These are phyloP conservation scores for Cystobasidium slooffiae DNA, from an alignment of 1,284 basidiomycete species.

Conservation along the genomic window DNA sequence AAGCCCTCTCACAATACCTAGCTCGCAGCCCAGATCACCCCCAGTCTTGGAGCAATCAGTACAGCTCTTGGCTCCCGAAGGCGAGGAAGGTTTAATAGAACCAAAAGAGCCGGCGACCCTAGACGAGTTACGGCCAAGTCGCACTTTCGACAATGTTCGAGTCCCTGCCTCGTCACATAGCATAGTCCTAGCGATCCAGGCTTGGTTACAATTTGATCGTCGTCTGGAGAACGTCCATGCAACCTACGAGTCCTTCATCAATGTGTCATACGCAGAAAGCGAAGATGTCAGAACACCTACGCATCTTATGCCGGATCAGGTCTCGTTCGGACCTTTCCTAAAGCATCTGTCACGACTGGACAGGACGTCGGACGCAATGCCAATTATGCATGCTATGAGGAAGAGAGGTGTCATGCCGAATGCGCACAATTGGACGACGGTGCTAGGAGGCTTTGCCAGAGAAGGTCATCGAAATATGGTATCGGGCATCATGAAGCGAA, in stretches of 20 bases:
- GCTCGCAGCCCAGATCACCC: too few species aligned
- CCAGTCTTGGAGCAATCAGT: too few species aligned
- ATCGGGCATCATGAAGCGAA: conserved; percentile 14
- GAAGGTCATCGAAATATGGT: conserved; percentile 18
- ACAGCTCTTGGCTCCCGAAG: too few species aligned
- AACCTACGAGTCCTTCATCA: conserved; percentile 29
- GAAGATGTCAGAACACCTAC: not conserved
- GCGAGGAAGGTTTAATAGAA: too few species aligned
- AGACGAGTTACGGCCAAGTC: too few species aligned
- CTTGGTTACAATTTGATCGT: conserved; percentile 7
- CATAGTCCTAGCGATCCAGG: conserved; percentile 22
- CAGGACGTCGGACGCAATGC: not conserved
- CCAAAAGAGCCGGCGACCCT: too few species aligned
- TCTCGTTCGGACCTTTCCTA: conserved; percentile 23
- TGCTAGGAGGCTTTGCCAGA: conserved; percentile 23
- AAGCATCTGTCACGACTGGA: not conserved
- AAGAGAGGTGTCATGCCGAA: conserved; percentile 24
- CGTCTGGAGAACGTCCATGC: not conserved
- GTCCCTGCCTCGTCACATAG: conserved; percentile 23
- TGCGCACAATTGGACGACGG: conserved; percentile 31
- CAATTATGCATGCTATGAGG: conserved; percentile 31
- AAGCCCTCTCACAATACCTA: too few species aligned
- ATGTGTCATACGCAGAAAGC: not conserved
- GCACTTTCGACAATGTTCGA: not conserved
- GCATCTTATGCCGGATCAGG: conserved; percentile 21